phyloP scores from a whole-genome alignment of 371 early-diverging fungal species.

The Lichtheimia ornata region DNA sequence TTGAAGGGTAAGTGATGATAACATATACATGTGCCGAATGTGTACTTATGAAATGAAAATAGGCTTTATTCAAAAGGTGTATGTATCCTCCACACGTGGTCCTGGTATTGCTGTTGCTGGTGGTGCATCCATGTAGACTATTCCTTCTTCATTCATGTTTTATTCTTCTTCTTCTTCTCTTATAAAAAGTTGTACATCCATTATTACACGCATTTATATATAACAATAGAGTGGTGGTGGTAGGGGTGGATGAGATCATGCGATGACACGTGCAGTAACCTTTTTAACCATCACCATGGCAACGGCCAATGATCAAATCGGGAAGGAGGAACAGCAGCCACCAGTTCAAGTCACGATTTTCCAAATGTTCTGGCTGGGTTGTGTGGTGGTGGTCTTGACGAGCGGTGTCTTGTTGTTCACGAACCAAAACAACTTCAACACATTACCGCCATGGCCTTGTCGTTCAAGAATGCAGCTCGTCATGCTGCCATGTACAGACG shows the following conservation, averaged over 20 bases:
- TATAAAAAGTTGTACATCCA: constrained; percentile 1
- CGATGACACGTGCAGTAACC: too few species aligned
- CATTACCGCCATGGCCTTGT: constrained; percentile 11
- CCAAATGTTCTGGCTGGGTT: neutral
- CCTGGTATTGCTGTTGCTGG: constrained; percentile 56
- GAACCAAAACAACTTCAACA: too few species aligned
- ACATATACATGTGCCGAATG: too few species aligned
- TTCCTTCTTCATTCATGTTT: neutral
- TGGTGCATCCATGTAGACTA: constrained; percentile 28
- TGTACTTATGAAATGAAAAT: constrained; percentile 1
- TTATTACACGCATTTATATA: neutral
- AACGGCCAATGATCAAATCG: too few species aligned
- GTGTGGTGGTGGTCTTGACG: too few species aligned
- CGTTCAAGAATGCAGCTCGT: constrained; percentile 12
- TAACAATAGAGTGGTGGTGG: too few species aligned
- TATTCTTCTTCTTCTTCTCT: neutral
- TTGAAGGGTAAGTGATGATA: constrained; percentile 52
- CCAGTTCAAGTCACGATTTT: constrained; percentile 3
- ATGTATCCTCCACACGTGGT: constrained; percentile 61
- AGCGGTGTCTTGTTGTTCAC: too few species aligned
- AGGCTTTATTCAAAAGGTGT: constrained; percentile 64
- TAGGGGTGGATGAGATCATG: too few species aligned
- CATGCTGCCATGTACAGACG: constrained; percentile 4
- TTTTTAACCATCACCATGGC: too few species aligned
- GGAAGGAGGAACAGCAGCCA: neutral